These are phyloP conservation scores for Berkeleyomyces rouxiae DNA, from an alignment of 2,329 filamentous ascomycete species.

Conservation along the genomic window DNA sequence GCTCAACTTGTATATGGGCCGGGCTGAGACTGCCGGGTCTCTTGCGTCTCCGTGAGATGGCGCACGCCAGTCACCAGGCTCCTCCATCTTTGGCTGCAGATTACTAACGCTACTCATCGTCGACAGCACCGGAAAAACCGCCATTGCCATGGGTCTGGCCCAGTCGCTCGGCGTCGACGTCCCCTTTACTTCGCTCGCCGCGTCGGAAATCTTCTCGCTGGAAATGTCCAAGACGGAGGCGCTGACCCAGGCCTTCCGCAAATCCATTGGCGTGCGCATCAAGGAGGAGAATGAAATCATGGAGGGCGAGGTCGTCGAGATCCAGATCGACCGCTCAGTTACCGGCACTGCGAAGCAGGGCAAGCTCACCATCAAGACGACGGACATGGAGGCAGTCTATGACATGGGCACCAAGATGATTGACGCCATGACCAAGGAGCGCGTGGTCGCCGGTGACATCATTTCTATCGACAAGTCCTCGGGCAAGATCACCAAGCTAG, in stretches of 20 bases:
- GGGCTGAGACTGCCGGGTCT: neutral
- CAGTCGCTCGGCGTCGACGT: conserved; percentile 89
- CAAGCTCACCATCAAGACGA: conserved; percentile 98
- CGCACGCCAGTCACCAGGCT: neutral
- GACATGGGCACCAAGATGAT: conserved; percentile 99
- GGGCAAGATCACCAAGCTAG: conserved; percentile 93
- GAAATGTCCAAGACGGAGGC: conserved; percentile 99
- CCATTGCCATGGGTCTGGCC: conserved; percentile 97
- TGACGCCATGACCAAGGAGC: conserved; percentile 97
- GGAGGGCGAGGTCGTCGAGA: conserved; percentile 96
- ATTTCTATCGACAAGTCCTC: conserved; percentile 98
- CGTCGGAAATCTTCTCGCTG: conserved; percentile 93
- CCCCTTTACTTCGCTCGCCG: conserved; percentile 88
- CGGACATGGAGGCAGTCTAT: conserved; percentile 98
- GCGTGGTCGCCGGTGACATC: conserved; percentile 95
- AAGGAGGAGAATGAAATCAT: conserved; percentile 99
- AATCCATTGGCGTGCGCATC: conserved; percentile 94
- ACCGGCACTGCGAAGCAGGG: conserved; percentile 96
- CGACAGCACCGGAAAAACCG: conserved; percentile 86
- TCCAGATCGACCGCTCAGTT: conserved; percentile 92
- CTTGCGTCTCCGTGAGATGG: neutral
- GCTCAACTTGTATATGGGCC: conserved; percentile 10
- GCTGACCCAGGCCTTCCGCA: conserved; percentile 94
- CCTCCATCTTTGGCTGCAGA: neutral
- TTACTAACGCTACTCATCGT: neutral